Evolutionary conservation across 75 land plant genomes (phyloP), one percentile per base, ranked within the genome.

Genomic region (Pinus tabuliformis): DNA sequence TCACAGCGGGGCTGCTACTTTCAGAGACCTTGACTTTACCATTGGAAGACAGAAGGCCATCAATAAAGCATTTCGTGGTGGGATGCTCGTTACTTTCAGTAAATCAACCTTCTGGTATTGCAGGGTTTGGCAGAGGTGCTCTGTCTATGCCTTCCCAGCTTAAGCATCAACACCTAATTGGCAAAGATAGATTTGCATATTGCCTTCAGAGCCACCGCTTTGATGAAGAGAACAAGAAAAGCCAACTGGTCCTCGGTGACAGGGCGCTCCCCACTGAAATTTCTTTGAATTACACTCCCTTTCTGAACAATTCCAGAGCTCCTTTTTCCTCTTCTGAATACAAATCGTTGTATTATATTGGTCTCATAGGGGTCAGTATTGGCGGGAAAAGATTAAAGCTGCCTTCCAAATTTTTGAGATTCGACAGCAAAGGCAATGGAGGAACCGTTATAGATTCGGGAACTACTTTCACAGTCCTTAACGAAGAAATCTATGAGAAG

Each of bases 361-460:
- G 65, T 3, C 77, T 91, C 17, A 73, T 78, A 33, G 60, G 73
- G 56, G 79, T 91, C 58, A 70, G 68, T 3, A 83, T 89, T 30
- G 91, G 87, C 12, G 83, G 87, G 0, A 63, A 76, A 28, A 63
- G 8, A 9, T 81, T 91, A 24, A 78, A 80, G 70, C 37, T 91
- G 21, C 89, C 89, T 26, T 56, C 72, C 76, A 33, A 70, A 57
- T 56, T 75, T n/a, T n/a, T 91, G 22, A 6, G 26, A 3, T 75
- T 82, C 5, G 78, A 63, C 7, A 5, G 74, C 3, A 61, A 64
- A 18, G 92, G 90, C 8, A 57, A 73, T 30, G 89, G 91, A 33
- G 93, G 93, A 58, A 70, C 83, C 15, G 89, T 91, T 26, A 71
- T 91, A 18, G 93, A 91, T 74, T 89, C 93, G n/a, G 93, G 91